Evolutionary conservation across 2,329 filamentous ascomycete species (phyloP).

Genomic region (Westerdykella sp.): DNA sequence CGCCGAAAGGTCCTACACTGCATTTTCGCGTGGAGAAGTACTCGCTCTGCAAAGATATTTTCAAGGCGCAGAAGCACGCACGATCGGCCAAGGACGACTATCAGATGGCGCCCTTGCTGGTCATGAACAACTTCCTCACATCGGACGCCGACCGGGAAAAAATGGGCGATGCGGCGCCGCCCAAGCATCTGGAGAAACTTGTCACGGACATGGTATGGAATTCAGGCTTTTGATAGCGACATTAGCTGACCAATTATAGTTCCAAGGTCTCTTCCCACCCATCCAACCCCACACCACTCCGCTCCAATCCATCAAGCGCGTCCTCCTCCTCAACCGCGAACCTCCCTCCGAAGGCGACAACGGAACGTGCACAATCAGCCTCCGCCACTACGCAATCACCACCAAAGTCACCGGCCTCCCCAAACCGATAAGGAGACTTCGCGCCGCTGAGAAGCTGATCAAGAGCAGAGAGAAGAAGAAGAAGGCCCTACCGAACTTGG

Average conservation of each 20-base stretch:
- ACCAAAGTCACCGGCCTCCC: constrained; percentile 81
- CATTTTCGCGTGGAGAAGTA: constrained; percentile 95
- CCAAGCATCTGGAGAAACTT: constrained; percentile 87
- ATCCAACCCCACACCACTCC: constrained; percentile 90
- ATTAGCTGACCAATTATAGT: constrained; percentile 34
- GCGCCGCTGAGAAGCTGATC: constrained; percentile 75
- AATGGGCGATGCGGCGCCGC: constrained; percentile 56
- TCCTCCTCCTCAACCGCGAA: constrained; percentile 85
- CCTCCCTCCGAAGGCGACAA: constrained; percentile 31
- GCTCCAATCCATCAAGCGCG: constrained; percentile 83
- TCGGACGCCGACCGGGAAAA: constrained; percentile 41
- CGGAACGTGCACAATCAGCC: constrained; percentile 69
- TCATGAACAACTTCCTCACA: constrained; percentile 95
- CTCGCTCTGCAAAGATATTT: constrained; percentile 85
- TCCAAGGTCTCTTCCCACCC: constrained; percentile 91
- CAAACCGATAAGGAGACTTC: constrained; percentile 73
- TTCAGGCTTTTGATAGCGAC: not conserved
- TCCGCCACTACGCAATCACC: constrained; percentile 92
- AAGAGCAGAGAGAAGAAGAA: constrained; percentile 55
- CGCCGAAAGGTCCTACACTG: constrained; percentile 84
- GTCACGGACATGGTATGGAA: constrained; percentile 63
- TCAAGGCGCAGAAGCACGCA: constrained; percentile 75
- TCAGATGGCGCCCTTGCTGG: constrained; percentile 76
- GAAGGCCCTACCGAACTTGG: constrained; percentile 72
- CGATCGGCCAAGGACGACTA: constrained; percentile 75